Base-by-base conservation (phyloP, 2,329 filamentous ascomycete genomes). In the Penicillium psychrosexuale region DNA sequence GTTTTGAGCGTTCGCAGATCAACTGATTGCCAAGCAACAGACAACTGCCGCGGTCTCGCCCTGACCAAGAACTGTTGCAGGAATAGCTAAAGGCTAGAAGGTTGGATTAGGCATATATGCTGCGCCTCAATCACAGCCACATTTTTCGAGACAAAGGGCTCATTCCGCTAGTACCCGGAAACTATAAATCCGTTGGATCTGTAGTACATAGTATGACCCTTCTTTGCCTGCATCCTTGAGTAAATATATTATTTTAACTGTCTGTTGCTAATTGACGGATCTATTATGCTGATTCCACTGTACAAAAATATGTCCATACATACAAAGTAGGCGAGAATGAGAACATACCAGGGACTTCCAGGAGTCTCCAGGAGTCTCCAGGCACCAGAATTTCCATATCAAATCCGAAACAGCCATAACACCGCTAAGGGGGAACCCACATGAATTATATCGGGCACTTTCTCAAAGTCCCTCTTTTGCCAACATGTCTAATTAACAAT, bases 391-490 rank as follows among this genome's bases (percentile, higher is more conserved):
- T 64, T 63, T 45, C 57, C 17, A 30, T n/a, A 33, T 37, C 28
- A 22, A 44, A 45, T 3, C 28, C 12, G 43, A 34, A 19, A 36
- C 43, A 44, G 19, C 51, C 51, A 36, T 43, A 22, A 30, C 45
- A 51, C n/a, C 47, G 52, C 47, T 45, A 40, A 45, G 19, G 27
- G 22, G 5, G 15, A 36, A 19, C 36, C 40, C 39, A 55, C 30
- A 62, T 59, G 55, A 57, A 64, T 51, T 60, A 24, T 24, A 24
- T 58, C 11, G 17, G 3, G 5, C 19, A 24, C 3, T 22, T 30
- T 42, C 11, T 73, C 60, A 77, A 15, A 77, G 62, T 2, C 83
- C 85, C 66, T 90, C 86, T 63, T 85, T 87, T 2, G 87, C 85
- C 47, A 90, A 74, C 86, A 89, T 90, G 65, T 89, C 75, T 69